Evolutionary conservation across 257 asterid genomes (phyloP).

Genomic region (Schizonepeta tenuifolia): DNA sequence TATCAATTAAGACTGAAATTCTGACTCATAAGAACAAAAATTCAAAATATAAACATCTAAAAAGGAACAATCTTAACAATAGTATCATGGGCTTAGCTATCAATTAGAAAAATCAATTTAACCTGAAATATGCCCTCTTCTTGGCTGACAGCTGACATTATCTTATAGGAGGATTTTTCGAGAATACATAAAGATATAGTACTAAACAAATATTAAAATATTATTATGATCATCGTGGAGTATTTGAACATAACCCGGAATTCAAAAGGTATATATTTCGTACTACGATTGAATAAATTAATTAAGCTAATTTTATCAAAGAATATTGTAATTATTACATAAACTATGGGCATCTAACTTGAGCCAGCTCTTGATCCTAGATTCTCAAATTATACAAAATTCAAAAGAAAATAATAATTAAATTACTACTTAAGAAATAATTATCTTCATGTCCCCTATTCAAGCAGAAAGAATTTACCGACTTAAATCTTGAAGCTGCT

Average conservation of each 20-base stretch:
- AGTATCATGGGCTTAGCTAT: too few relatives aligned
- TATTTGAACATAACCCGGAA: background rate
- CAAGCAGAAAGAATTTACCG: background rate
- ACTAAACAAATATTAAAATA: background rate
- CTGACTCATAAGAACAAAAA: too few relatives aligned
- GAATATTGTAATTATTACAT: background rate
- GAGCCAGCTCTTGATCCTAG: slow-evolving; percentile 35
- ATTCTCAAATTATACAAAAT: background rate
- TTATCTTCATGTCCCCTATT: slow-evolving; percentile 3
- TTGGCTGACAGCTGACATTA: background rate
- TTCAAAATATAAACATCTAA: too few relatives aligned
- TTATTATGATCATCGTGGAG: background rate
- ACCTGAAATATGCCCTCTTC: background rate
- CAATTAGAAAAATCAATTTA: too few relatives aligned
- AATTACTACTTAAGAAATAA: background rate
- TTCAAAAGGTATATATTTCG: background rate
- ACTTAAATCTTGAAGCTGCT: background rate
- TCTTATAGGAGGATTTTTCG: background rate
- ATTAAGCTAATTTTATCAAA: background rate
- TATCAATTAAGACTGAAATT: too few relatives aligned
- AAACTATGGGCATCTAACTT: background rate
- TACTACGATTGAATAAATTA: background rate
- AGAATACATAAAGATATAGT: too few relatives aligned
- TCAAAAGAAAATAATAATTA: background rate
- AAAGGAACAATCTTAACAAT: too few relatives aligned